Evolutionary conservation across 2,329 filamentous ascomycete species (phyloP).

Genomic region (Claviceps spartinae): DNA sequence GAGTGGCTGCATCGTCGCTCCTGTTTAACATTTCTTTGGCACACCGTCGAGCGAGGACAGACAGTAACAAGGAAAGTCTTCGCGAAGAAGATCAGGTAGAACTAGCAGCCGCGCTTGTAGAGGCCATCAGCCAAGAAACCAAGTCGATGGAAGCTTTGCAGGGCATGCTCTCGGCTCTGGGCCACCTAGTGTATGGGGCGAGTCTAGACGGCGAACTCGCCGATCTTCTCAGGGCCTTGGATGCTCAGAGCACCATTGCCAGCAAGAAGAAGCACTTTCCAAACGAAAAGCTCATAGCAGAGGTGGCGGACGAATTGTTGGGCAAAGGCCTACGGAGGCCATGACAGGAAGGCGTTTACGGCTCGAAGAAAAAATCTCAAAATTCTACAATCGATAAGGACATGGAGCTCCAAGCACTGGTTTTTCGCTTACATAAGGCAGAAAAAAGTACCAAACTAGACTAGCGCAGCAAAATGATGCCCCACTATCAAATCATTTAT

Average conservation of each 20-base stretch:
- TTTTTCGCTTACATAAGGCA: neutral
- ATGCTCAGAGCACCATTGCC: constrained; percentile 51
- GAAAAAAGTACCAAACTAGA: neutral
- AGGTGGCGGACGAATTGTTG: constrained; percentile 39
- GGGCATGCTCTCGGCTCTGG: constrained; percentile 63
- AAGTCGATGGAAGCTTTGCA: constrained; percentile 58
- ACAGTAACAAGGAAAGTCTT: constrained; percentile 43
- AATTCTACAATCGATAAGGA: neutral
- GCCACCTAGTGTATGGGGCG: constrained; percentile 59
- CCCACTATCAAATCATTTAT: constrained; percentile 12
- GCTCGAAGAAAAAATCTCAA: neutral
- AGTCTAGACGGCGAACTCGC: constrained; percentile 60
- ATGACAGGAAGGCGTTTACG: constrained; percentile 4
- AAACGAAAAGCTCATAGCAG: constrained; percentile 40
- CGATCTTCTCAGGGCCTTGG: constrained; percentile 67
- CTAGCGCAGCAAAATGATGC: constrained; percentile 10
- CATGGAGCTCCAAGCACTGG: neutral
- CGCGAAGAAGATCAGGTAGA: constrained; percentile 64
- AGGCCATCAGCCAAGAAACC: constrained; percentile 50
- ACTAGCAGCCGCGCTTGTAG: constrained; percentile 65
- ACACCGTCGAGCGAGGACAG: constrained; percentile 51
- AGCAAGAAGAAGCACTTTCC: constrained; percentile 44
- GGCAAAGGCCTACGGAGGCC: constrained; percentile 33
- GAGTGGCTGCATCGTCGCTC: constrained; percentile 70
- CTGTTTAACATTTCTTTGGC: constrained; percentile 68